These are phyloP conservation scores for Alternaria longipes DNA, from an alignment of 2,329 filamentous ascomycete genomes.

Conservation along the genomic window DNA sequence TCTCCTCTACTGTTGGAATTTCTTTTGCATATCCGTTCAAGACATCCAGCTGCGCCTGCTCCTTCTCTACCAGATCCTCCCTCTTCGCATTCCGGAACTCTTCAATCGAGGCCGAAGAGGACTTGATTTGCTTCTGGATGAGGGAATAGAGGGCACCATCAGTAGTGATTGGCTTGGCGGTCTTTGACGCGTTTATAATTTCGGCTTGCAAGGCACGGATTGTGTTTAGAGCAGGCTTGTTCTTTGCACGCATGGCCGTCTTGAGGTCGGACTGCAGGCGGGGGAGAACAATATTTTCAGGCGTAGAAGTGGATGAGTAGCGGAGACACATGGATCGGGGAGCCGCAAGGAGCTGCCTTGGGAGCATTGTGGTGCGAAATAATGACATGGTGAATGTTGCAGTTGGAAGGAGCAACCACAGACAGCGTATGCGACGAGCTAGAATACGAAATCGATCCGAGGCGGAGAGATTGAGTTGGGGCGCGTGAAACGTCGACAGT, in stretches of 20 bases:
- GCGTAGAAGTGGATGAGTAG: constrained; percentile 28
- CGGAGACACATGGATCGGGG: constrained; percentile 31
- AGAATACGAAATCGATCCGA: neutral
- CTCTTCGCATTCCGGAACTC: constrained; percentile 73
- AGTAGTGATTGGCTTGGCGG: constrained; percentile 71
- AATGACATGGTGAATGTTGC: constrained; percentile 35
- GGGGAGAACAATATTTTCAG: constrained; percentile 48
- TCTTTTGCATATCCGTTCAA: constrained; percentile 70
- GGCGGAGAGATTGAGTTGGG: neutral
- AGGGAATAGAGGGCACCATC: constrained; percentile 75
- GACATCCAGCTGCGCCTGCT: constrained; percentile 71
- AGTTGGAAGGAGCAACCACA: neutral
- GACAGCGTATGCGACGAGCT: neutral
- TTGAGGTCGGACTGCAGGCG: constrained; percentile 59
- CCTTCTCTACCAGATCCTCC: constrained; percentile 74
- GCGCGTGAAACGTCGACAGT: neutral
- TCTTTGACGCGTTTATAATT: constrained; percentile 80
- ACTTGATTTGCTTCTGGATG: constrained; percentile 70
- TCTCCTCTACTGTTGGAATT: constrained; percentile 66
- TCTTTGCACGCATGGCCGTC: constrained; percentile 58
- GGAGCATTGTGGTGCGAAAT: constrained; percentile 31
- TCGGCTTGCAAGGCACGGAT: constrained; percentile 74
- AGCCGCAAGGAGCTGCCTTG: constrained; percentile 23
- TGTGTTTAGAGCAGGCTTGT: constrained; percentile 69
- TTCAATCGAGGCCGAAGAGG: constrained; percentile 65